Conservation (phyloP, 106 monocot species). For the Vanilla planifolia region DNA sequence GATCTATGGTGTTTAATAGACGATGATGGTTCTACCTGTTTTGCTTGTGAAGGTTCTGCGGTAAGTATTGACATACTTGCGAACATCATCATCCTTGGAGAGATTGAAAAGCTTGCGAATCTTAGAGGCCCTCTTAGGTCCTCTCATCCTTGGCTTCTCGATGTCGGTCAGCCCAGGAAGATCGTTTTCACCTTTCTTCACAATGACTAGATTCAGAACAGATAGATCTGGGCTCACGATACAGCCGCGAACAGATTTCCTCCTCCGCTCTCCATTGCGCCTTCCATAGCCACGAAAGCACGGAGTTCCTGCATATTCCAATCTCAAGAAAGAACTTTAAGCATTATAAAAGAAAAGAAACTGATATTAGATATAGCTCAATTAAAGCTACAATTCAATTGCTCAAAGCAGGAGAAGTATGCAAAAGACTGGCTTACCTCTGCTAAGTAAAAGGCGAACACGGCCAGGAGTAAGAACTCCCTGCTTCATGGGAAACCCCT, state of each 20-base stretch:
- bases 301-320: conserved; percentile 16
- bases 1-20: no score
- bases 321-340: background rate
- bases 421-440: conserved; percentile 23
- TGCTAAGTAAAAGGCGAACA: conserved; percentile 49
- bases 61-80: conserved; percentile 32
- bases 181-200: conserved; percentile 30
- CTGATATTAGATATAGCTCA: background rate
- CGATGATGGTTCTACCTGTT: no score
- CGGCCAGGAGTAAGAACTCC: conserved; percentile 70
- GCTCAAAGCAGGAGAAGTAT: no score
- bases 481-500: conserved; percentile 81
- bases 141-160: conserved; percentile 32
- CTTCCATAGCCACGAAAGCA: conserved; percentile 29
- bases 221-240: conserved; percentile 28
- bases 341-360: background rate
- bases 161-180: conserved; percentile 26
- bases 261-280: conserved; percentile 30
- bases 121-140: conserved; percentile 31
- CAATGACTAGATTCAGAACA: conserved; percentile 26
- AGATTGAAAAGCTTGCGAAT: conserved; percentile 32
- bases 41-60: conserved; percentile 16
- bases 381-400: background rate
- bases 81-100: conserved; percentile 27
- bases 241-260: conserved; percentile 30